Conservation (phyloP, 345 rosid genomes). For the Garcia nutans region DNA sequence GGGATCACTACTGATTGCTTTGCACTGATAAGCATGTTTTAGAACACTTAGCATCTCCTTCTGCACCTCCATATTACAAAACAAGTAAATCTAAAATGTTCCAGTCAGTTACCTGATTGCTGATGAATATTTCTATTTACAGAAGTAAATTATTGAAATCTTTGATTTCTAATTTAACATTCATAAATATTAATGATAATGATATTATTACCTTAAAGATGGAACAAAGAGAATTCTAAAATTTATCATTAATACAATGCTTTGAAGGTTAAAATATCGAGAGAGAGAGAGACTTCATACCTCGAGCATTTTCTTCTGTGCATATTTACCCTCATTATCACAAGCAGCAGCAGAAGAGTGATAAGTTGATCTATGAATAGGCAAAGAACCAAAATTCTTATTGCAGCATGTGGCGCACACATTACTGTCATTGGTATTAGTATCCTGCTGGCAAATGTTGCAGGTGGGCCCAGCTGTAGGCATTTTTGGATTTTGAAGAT, state of each 20-base stretch:
- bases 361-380: constrained; percentile 27
- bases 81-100: background rate
- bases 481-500: constrained; percentile 37
- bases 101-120: too few species aligned
- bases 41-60: constrained; percentile 31
- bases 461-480: constrained; percentile 25
- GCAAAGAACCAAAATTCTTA: constrained; percentile 19
- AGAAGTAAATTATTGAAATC: too few species aligned
- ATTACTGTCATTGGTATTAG: constrained; percentile 10
- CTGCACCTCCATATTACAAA: constrained; percentile 25
- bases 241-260: background rate
- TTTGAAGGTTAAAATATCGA: background rate
- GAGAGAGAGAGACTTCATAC: constrained; percentile 3
- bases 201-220: background rate
- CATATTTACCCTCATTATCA: constrained; percentile 4
- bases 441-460: constrained; percentile 40
- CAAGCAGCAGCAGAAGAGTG: constrained; percentile 16
- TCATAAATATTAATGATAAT: background rate
- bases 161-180: background rate
- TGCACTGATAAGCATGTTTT: constrained; percentile 41
- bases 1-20: background rate
- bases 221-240: background rate
- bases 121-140: background rate
- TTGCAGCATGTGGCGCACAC: constrained; percentile 47
- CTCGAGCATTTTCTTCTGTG: background rate